Percentiles rank a stretch among this genome's conserved stretches.
phyloP scores from a whole-genome alignment of 2,329 filamentous ascomycete genomes.

The Epichloe typhina region DNA sequence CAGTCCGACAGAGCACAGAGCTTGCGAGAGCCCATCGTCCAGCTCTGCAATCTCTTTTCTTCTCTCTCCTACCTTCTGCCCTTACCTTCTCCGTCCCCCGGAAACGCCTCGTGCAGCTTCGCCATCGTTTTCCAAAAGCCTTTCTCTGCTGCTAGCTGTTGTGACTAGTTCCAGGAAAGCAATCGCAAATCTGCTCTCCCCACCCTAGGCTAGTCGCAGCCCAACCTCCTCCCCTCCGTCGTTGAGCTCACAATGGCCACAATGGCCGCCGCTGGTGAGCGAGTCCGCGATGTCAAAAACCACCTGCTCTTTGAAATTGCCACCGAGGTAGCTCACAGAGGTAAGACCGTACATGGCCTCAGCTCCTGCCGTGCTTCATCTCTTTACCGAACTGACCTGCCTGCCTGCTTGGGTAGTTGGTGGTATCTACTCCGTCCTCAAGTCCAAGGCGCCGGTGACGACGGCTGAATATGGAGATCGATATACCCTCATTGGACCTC shows the following conservation, averaged over 20 bases:
- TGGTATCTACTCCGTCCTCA: slow-evolving; percentile 97
- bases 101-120: neutral
- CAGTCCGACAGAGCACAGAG: slow-evolving; percentile 1
- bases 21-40: neutral
- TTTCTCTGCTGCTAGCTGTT: neutral
- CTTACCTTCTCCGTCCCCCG: neutral
- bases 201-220: neutral
- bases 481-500: slow-evolving; percentile 88
- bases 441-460: slow-evolving; percentile 95
- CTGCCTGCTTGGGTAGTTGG: slow-evolving; percentile 49
- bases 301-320: slow-evolving; percentile 94
- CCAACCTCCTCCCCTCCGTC: neutral
- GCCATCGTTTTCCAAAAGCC: neutral
- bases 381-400: neutral
- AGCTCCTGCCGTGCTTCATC: neutral
- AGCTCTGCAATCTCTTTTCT: neutral
- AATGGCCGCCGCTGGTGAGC: slow-evolving; percentile 36
- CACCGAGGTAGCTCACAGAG: slow-evolving; percentile 93
- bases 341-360: slow-evolving; percentile 32
- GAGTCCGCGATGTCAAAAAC: slow-evolving; percentile 69
- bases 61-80: neutral
- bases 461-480: slow-evolving; percentile 97
- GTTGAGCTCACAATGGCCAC: slow-evolving; percentile 25
- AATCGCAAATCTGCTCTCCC: neutral
- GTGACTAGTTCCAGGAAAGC: neutral